phyloP scores from a whole-genome alignment of 1,284 basidiomycete genomes.

The Pulveroboletus sp. region DNA sequence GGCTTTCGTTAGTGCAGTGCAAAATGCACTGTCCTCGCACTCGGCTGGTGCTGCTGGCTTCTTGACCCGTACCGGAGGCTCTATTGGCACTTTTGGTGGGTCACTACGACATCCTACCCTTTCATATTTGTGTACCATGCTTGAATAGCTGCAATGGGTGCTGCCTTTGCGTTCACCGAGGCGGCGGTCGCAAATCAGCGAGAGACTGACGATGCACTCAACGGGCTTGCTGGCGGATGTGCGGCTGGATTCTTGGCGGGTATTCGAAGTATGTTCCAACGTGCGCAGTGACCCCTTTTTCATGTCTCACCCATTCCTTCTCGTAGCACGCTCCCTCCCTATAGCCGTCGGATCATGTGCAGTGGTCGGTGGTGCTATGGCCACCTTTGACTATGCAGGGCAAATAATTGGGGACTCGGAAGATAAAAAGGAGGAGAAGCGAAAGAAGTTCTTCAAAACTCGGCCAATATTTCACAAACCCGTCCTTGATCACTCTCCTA shows the following conservation, averaged over 20 bases:
- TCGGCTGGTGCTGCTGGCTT: conserved; percentile 39
- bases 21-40: conserved; percentile 83
- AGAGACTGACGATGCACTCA: conserved; percentile 80
- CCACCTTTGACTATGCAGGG: conserved; percentile 84
- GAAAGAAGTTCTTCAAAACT: conserved; percentile 73
- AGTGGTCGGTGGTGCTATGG: conserved; percentile 78
- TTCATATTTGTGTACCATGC: conserved; percentile 65
- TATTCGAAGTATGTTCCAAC: conserved; percentile 59
- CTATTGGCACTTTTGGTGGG: conserved; percentile 85
- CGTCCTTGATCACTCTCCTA: conserved; percentile 28
- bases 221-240: conserved; percentile 87
- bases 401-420: conserved; percentile 49
- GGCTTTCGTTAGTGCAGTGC: conserved; percentile 76
- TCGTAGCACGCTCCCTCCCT: conserved; percentile 79
- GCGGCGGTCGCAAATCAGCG: conserved; percentile 80
- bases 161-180: conserved; percentile 84
- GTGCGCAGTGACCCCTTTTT: background rate
- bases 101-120: conserved; percentile 74
- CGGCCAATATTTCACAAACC: conserved; percentile 39
- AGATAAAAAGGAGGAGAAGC: conserved; percentile 57
- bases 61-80: conserved; percentile 41
- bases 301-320: conserved; percentile 5
- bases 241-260: conserved; percentile 93
- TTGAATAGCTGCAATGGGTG: conserved; percentile 83
- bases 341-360: conserved; percentile 82